Conservation (phyloP, 495 filamentous ascomycete species). For the Elaphomyces granulatus region DNA sequence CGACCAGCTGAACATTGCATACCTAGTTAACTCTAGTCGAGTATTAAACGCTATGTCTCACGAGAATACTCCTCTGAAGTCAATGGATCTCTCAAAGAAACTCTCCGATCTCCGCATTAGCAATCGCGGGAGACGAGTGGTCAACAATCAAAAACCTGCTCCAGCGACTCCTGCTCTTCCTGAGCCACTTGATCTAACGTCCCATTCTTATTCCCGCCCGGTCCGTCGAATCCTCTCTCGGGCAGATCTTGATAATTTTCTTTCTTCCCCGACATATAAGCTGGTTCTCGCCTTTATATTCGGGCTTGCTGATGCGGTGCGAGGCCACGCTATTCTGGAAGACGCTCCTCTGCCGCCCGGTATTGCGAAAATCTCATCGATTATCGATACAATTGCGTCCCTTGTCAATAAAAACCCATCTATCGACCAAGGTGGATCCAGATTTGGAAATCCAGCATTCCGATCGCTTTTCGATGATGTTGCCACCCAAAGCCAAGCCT, state of each 20-base stretch:
- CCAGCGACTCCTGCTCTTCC: conserved; percentile 62
- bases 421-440: conserved; percentile 68
- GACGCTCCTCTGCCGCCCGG: conserved; percentile 37
- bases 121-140: conserved; percentile 34
- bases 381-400: conserved; percentile 52
- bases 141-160: conserved; percentile 43
- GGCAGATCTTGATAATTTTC: conserved; percentile 69
- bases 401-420: conserved; percentile 56
- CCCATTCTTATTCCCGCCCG: conserved; percentile 49
- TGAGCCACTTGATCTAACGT: conserved; percentile 48
- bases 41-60: too few relatives aligned
- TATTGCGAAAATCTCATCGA: conserved; percentile 48
- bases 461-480: conserved; percentile 66
- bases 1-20: too few relatives aligned
- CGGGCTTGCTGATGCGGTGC: conserved; percentile 65
- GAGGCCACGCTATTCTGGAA: conserved; percentile 58
- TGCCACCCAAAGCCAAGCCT: conserved; percentile 28
- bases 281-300: conserved; percentile 78
- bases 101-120: conserved; percentile 58
- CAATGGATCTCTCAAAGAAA: conserved; percentile 39
- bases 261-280: conserved; percentile 59
- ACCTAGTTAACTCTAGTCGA: too few relatives aligned
- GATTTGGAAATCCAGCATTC: conserved; percentile 92
- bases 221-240: conserved; percentile 63
- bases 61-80: too few relatives aligned